Evolutionary conservation across 805 yeast genomes (phyloP), one percentile per base, ranked within the genome.

Genomic region (Saturnispora gosingensis): DNA sequence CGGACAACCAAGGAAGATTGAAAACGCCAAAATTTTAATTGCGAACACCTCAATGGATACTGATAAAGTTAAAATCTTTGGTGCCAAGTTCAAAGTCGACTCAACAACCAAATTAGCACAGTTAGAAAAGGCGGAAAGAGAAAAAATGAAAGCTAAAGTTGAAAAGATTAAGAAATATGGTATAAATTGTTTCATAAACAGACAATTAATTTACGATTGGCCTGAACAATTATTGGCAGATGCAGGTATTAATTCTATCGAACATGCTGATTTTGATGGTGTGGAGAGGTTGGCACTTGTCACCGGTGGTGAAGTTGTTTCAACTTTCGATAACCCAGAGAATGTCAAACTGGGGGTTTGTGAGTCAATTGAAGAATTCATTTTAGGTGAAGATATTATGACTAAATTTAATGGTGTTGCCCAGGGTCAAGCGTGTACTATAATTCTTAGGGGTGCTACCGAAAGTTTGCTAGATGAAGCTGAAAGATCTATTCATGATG

Each of bases 211-310:
- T 64, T 93, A 93, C 71, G 97, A 93, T 72, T 93, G 91, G 78
- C 99, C 99, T 25, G 99, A 93, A 71, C 97, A 88, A 70, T 75
- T 93, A 59, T 87, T 93, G 63, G 78, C 95, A 5, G 99, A 91
- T 59, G 70, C 88, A 43, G 81, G 82, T 50, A 86, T 93, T 61
- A 90, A 88, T 68, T 82, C 97, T 22, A 88, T 93, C 57, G 99
- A 93, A 69, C 99, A 93, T 66, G 98, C 99, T 15, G 99, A 93
- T 69, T 93, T 93, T 61, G 98, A 88, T 63, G 99, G 98, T 63
- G 88, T 93, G 51, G 99, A 93, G 73, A 82, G 98, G 66, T 78
- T 93, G 59, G 96, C 99, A 2, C 74, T 91, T 40, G 99, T 89
- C 32, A 90, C 98, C 11, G 99, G 99, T 49, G 99, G 97, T 65